A percentile compares a stretch with the other conserved stretches of the same genome.
Conservation (phyloP, 495 filamentous ascomycete genomes). For the Recurvomyces mirabilis region DNA sequence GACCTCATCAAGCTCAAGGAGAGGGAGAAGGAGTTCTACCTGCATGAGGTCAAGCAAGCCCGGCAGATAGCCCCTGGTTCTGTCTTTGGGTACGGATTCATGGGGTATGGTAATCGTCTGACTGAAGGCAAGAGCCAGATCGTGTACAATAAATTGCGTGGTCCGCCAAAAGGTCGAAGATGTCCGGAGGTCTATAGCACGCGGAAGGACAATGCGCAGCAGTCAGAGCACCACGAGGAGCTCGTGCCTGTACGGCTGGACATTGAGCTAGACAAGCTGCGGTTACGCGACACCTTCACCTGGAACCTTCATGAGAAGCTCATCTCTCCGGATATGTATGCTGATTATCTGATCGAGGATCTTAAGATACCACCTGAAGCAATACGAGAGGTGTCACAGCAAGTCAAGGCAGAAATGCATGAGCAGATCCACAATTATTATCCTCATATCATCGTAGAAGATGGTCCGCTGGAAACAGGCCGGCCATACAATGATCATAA, state of each 20-base stretch:
- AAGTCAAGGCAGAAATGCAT: slow-evolving; percentile 66
- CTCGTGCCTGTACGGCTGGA: slow-evolving; percentile 84
- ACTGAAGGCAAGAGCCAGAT: slow-evolving; percentile 56
- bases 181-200: slow-evolving; percentile 58
- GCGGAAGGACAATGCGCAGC: slow-evolving; percentile 66
- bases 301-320: slow-evolving; percentile 94
- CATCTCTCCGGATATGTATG: slow-evolving; percentile 66
- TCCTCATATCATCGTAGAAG: slow-evolving; percentile 77
- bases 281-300: slow-evolving; percentile 93
- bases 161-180: slow-evolving; percentile 60
- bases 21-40: slow-evolving; percentile 42
- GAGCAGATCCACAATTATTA: slow-evolving; percentile 91
- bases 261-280: slow-evolving; percentile 90
- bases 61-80: slow-evolving; percentile 46
- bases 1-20: slow-evolving; percentile 34
- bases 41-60: slow-evolving; percentile 36
- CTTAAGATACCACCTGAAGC: slow-evolving; percentile 64
- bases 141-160: slow-evolving; percentile 63
- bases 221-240: slow-evolving; percentile 82
- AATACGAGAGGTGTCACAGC: slow-evolving; percentile 52
- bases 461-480: slow-evolving; percentile 81
- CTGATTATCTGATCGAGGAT: slow-evolving; percentile 82
- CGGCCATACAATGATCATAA: slow-evolving; percentile 90
- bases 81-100: slow-evolving; percentile 72
- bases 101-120: slow-evolving; percentile 74